Evolutionary conservation across 1,284 basidiomycete genomes (phyloP), one percentile per base, ranked within the genome.

Genomic region (Irpex rosettiformis): DNA sequence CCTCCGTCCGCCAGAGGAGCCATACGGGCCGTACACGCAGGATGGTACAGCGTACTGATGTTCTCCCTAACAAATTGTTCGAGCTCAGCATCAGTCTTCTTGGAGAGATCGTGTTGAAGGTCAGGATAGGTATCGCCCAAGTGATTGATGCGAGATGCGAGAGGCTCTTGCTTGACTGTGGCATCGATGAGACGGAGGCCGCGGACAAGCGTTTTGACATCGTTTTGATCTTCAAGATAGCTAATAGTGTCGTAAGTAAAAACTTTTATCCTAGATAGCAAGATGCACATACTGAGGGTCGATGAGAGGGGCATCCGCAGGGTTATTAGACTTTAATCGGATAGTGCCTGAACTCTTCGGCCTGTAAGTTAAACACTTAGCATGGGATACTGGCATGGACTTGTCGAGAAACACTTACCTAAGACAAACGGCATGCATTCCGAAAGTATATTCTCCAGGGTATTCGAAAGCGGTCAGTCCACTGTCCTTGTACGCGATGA

Each of bases 1-100:
- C 76, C 75, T 4, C 70, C 73, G 33, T 82, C 75, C 43, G 72
- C 70, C n/a, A 67, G 63, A 10, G 76, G 78, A 0, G 77, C 81
- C 83, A 88, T 88, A 37, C 81, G 75, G 63, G 84, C 85, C 1
- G 81, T 84, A 48, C 79, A 77, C 21, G 80, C 69, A 0, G 83
- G 83, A 64, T 85, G 83, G 63, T 80, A 85, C 40, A 89, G 68
- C 5, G 85, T 88, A 64, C 85, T 80, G 2, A 79, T 69, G 16
- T 82, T 75, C 33, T 76, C 69, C 54, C 75, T 70, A 10, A 88
- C 70, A 33, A 67, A 68, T 25, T 66, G 63, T 37, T 65, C 72
- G 40, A 77, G 48, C 55, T 70, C 71, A 13, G 56, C 69, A 57
- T 72, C 72, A 51, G 64, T 66, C 55, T 45, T 66, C 60, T 57